Evolutionary conservation across 257 asterid genomes (phyloP).

Genomic region (Solanum clarkiae): DNA sequence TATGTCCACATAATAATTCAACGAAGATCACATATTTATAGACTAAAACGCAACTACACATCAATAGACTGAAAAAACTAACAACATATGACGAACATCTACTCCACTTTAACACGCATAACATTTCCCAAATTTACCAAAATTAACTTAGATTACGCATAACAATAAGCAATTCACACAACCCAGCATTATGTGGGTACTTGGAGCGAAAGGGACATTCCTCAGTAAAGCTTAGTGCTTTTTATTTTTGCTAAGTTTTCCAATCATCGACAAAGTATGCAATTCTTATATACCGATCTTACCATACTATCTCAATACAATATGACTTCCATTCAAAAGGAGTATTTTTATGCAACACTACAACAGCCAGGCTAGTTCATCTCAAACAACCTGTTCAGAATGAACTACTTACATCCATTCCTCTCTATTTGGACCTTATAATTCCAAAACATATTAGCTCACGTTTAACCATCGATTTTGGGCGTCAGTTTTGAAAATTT

Average conservation of each 20-base stretch:
- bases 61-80: not conserved
- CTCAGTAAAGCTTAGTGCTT: not conserved
- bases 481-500: too few species aligned
- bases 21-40: not conserved
- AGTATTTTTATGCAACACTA: not conserved
- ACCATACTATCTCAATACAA: not conserved
- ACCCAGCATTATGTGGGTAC: not conserved
- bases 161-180: not conserved
- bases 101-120: not conserved
- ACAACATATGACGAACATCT: not conserved
- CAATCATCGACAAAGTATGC: not conserved
- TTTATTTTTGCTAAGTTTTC: not conserved
- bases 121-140: not conserved
- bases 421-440: not conserved
- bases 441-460: not conserved
- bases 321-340: not conserved
- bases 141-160: not conserved
- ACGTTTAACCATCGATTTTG: not conserved
- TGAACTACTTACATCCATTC: not conserved
- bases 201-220: not conserved
- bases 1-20: not conserved
- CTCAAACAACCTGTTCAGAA: not conserved
- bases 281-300: not conserved
- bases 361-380: not conserved
- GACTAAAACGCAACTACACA: not conserved